Evolutionary conservation across 2,329 filamentous ascomycete species (phyloP).

Genomic region (Colletotrichum lentis): DNA sequence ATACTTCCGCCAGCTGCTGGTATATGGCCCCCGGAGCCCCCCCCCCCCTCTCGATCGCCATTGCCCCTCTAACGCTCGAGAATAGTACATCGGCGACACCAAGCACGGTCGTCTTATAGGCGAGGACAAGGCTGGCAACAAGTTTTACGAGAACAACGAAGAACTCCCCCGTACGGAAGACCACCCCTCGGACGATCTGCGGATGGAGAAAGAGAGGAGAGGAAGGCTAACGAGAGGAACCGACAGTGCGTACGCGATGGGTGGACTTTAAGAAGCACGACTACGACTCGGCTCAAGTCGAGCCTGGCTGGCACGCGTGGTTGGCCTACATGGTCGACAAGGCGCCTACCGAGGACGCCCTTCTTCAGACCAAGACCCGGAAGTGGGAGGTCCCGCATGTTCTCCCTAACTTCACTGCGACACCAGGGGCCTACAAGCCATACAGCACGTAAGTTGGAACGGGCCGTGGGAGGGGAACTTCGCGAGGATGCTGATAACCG

Average conservation of each 20-base stretch:
- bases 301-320: slow-evolving; percentile 98
- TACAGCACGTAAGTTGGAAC: slow-evolving; percentile 86
- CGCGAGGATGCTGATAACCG: background rate
- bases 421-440: slow-evolving; percentile 83
- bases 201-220: background rate
- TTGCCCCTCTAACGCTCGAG: slow-evolving; percentile 33
- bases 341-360: slow-evolving; percentile 78
- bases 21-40: slow-evolving; percentile 61
- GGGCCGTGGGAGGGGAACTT: background rate
- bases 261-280: slow-evolving; percentile 94
- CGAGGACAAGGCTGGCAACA: slow-evolving; percentile 92
- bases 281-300: slow-evolving; percentile 82
- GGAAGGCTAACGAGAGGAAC: slow-evolving; percentile 30
- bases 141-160: slow-evolving; percentile 95
- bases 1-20: slow-evolving; percentile 90
- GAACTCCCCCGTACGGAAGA: slow-evolving; percentile 80
- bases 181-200: slow-evolving; percentile 16
- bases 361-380: slow-evolving; percentile 72
- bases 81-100: slow-evolving; percentile 80
- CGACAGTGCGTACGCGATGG: slow-evolving; percentile 89
- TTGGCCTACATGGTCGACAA: slow-evolving; percentile 93
- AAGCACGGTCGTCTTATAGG: slow-evolving; percentile 90
- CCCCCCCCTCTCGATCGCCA: slow-evolving; percentile 21
- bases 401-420: slow-evolving; percentile 77
- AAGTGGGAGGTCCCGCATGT: slow-evolving; percentile 79